These are phyloP conservation scores for Trapa bicornis DNA, from an alignment of 345 rosid species.

Conservation along the genomic window DNA sequence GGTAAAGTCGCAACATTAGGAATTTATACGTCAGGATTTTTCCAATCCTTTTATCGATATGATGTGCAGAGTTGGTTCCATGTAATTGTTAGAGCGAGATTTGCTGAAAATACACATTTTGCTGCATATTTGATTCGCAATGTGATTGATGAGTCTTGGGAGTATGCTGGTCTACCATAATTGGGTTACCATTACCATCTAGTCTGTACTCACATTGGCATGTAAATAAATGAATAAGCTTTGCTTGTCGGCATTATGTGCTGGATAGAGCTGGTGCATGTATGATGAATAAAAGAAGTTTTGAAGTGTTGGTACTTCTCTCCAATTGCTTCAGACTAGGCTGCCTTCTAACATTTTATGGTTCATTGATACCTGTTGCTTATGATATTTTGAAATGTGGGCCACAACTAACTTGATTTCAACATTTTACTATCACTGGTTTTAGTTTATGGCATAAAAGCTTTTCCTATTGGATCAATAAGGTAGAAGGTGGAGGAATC, in stretches of 20 bases:
- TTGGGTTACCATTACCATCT: neutral
- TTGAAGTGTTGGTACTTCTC: neutral
- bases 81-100: neutral
- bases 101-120: neutral
- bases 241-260: neutral
- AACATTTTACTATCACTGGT: neutral
- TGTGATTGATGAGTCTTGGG: neutral
- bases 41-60: neutral
- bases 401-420: neutral
- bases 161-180: neutral
- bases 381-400: neutral
- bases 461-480: neutral
- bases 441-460: neutral
- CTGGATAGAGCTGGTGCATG: neutral
- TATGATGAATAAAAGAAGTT: neutral
- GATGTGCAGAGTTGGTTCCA: neutral
- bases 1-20: neutral
- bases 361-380: neutral
- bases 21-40: neutral
- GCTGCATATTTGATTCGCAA: neutral
- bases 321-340: neutral
- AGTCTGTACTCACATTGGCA: neutral
- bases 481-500: neutral
- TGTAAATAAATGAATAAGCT: neutral
- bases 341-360: neutral